Evolutionary conservation across 768 basidiomycete genomes (phyloP).

Genomic region (Boletus rubescentipes): DNA sequence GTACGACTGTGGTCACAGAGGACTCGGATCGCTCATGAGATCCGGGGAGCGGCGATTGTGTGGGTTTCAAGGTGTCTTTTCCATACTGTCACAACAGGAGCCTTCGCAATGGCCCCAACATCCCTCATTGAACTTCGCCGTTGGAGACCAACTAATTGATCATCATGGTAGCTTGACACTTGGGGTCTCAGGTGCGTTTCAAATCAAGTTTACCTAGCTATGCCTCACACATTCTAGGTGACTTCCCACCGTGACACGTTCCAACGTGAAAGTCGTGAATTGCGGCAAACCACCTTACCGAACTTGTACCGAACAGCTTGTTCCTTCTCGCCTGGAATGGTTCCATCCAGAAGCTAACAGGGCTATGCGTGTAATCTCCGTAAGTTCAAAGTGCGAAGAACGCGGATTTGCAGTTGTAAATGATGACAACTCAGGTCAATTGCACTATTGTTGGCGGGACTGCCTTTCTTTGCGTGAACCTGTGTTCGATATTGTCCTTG

Average conservation of each 20-base stretch:
- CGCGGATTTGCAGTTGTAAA: not conserved
- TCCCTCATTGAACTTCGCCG: not conserved
- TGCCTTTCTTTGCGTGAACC: constrained; percentile 12
- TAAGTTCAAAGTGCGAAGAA: not conserved
- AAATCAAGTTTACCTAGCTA: not conserved
- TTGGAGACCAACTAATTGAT: not conserved
- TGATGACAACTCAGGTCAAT: not conserved
- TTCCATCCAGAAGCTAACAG: constrained; percentile 6
- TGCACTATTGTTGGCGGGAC: constrained; percentile 1
- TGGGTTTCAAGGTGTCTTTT: not conserved
- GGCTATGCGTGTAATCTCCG: constrained; percentile 28
- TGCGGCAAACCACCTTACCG: not conserved
- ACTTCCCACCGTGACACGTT: not conserved
- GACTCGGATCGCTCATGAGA: not conserved
- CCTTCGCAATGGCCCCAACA: not conserved
- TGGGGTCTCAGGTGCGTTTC: not conserved
- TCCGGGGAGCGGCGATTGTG: constrained; percentile 16
- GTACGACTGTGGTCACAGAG: not conserved
- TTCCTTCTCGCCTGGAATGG: constrained; percentile 9
- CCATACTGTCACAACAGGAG: no score
- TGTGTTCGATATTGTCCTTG: constrained; percentile 10
- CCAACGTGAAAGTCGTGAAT: constrained; percentile 7
- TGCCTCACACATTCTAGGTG: not conserved
- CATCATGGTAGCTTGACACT: not conserved
- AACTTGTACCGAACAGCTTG: not conserved